Evolutionary conservation across 2,329 filamentous ascomycete genomes (phyloP), one percentile per base, ranked within the genome.

Genomic region (Pseudogymnoascus sp.): DNA sequence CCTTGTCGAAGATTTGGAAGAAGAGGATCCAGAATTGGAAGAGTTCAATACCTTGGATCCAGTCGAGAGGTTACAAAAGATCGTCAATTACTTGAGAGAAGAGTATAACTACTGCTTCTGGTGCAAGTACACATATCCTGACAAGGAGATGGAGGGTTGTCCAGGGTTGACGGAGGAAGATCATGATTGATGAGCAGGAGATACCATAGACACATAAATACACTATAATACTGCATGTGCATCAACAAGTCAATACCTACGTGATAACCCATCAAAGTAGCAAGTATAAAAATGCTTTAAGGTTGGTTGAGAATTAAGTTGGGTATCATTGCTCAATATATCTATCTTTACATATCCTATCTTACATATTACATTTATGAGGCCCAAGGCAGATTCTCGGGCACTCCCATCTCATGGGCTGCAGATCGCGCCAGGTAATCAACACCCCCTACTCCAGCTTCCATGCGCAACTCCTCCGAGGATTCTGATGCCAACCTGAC

Each of bases 101-200:
- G 82, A 82, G 70, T 84, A 91, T 70, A 75, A 80, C 47, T 99
- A 99, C 72, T 99, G 94, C 76, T 96, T 97, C 72, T 99, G 92
- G 89, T 99, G 94, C 75, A 97, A 97, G 73, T 88, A 82, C 74
- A 78, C 79, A 60, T 99, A 97, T 72, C 82, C 85, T 0, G 85
- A 91, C 69, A 77, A 77, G 36, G 74, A 77, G 36, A 86, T 97
- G 87, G 90, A 94, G 10, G 92, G 90, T 0, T 99, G 94, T 78
- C 93, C 94, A 0, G 94, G 94, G 0, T 61, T 87, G 36, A 89
- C 85, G 0, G 94, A 97, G 74, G 92, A 96, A 70, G 92, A 97
- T 68, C 84, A 87, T 64, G 84, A 87, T 67, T 82, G 63, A 70
- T 26, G 35, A 26, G 11, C 10, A 39, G 13, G n/a, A 39, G 7